Evolutionary conservation across 345 rosid genomes (phyloP), one percentile per base, ranked within the genome.

Genomic region (Excoecaria cochinchinensis): DNA sequence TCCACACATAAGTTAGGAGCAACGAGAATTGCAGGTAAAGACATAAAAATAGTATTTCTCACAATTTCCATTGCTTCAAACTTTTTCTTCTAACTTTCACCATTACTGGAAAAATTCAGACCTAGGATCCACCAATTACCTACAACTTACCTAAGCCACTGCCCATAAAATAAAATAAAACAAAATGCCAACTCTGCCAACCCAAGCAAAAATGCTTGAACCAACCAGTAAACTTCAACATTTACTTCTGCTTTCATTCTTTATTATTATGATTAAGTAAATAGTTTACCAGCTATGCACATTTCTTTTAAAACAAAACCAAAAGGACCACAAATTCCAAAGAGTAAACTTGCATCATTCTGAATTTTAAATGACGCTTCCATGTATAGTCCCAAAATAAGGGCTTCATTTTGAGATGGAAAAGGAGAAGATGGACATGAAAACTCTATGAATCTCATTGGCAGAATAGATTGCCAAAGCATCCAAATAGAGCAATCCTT

Each of bases 61-160:
- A 11, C 15, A 44, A 22, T 42, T 24, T 19, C 50, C 75, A 44
- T 14, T 11, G 5, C 40, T 14, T 25, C 46, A 22, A 46, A 69
- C 44, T 48, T 22, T 15, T 38, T 40, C 22, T 65, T 65, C n/a
- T 16, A n/a, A 24, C 51, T 42, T 47, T 22, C 19, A 46, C 47
- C 10, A 67, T 44, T 67, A 25, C 48, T 25, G 10, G 19, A 50
- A 24, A 50, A 14, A 44, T 16, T 48, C 13, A 69, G 58, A 50
- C 58, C 58, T 69, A 69, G n/a, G 53, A 50, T 48, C 72, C 17
- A 17, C 58, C 72, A 69, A 13, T 1, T 25, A 51, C 42, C 58
- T 69, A 14, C 21, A 47, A 5, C 25, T 47, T 3, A 13, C 72
- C n/a, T 11, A 50, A 17, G 6, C 21, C 48, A 10, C 48, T 13